Evolutionary conservation across 2,329 filamentous ascomycete genomes (phyloP), one percentile per base, ranked within the genome.

Genomic region (Penicillium frequentans): DNA sequence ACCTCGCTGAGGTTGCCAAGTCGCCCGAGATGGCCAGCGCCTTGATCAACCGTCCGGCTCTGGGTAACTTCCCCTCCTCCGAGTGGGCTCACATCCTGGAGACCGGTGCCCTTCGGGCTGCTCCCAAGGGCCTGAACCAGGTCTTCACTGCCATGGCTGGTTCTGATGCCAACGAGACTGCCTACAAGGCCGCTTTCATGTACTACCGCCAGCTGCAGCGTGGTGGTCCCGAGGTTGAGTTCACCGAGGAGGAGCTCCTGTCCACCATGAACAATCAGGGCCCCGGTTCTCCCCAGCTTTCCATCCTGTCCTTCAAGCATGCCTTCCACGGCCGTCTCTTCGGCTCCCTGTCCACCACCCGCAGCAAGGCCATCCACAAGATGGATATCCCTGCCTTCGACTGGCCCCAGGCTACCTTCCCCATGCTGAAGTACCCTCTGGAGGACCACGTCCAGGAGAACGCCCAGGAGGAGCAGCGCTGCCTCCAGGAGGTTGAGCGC

Each of bases 181-280:
- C 93, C 44, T 96, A 91, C 85, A 96, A 96, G 80, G 92, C 92
- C 9, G 92, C 93, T 49, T 96, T 96, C 80, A 96, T 96, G 88
- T 96, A 89, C 84, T 88, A 89, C 70, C 87, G 90, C 49, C 90
- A 91, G 75, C 83, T 86, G 62, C 86, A 95, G 77, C 90, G 93
- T 60, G 91, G 91, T 64, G 91, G 91, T 8, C 80, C 85, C 46
- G 75, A 88, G 37, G 89, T 88, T 54, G 90, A 93, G 56, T 96
- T 96, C 80, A 90, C 89, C 33, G 77, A 86, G 52, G 86, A 90
- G 69, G 93, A 96, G 76, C 81, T 93, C 58, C 73, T 79, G 47
- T 87, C 86, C 10, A 81, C 85, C 69, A 96, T 96, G 92, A 81
- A 85, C 74, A 96, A 96, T 81, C 77, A 91, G 70, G 82, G 83